A percentile compares a stretch with the other conserved stretches of the same genome.
Conservation (phyloP, 1,284 basidiomycete species). For the Phellopilus nigrolimitatus region DNA sequence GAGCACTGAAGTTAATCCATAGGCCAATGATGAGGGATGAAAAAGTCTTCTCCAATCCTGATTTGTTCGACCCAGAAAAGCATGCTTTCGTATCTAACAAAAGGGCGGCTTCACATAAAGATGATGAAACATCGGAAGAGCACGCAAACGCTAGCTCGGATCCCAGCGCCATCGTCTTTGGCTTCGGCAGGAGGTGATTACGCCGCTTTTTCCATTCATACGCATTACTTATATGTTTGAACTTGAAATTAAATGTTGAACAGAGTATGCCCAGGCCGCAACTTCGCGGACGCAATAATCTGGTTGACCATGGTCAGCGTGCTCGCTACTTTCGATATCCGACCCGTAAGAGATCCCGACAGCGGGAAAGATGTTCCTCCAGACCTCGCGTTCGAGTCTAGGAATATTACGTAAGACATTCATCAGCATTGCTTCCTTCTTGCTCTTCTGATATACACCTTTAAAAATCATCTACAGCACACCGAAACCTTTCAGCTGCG, state of each 20-base stretch:
- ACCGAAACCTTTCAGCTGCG: neutral
- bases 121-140: neutral
- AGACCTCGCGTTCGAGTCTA: neutral
- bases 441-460: no score
- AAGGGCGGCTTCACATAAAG: neutral
- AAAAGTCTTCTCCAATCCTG: constrained; percentile 12
- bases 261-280: constrained; percentile 16
- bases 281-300: constrained; percentile 13
- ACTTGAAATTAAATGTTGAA: neutral
- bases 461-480: no score
- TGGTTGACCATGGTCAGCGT: constrained; percentile 17
- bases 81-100: neutral
- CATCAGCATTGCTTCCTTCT: neutral
- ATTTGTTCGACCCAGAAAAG: constrained; percentile 9
- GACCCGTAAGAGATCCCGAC: constrained; percentile 3
- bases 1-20: neutral
- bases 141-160: neutral
- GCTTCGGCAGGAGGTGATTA: constrained; percentile 5
- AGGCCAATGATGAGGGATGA: constrained; percentile 16
- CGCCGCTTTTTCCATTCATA: no score
- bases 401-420: neutral
- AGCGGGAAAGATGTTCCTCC: constrained; percentile 4
- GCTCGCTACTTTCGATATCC: constrained; percentile 12
- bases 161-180: constrained; percentile 1
- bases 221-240: neutral